Evolutionary conservation across 1,284 basidiomycete species (phyloP), one percentile per base, ranked within the genome.

Genomic region (Clitocybe nebularis): DNA sequence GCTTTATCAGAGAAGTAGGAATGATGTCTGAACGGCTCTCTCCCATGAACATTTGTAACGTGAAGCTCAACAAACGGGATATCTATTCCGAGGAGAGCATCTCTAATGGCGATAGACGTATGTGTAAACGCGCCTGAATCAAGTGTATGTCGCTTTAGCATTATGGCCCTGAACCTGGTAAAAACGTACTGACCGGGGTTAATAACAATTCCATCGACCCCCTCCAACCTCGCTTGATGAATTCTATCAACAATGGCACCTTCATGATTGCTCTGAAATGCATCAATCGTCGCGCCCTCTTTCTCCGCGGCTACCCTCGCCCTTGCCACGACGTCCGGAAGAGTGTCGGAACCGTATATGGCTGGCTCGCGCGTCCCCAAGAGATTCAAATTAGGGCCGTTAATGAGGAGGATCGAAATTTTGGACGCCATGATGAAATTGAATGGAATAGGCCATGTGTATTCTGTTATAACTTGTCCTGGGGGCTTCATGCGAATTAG

Each of bases 191-290:
- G 21, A 52, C 51, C 51, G 9, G 53, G 36, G 37, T 55, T 55
- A 10, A 55, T 51, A 7, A 55, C 46, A 19, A 55, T 48, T 19
- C 39, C 53, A 11, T 47, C 47, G 9, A 55, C 48, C 2, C 52
- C 52, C 2, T 55, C 50, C 5, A 13, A 14, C 33, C 39, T 44
- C 10, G 50, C 54, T 13, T 49, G 50, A 0, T 55, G 54, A 21
- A 55, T 55, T 7, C 54, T 46, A 40, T 55, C 52, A 10, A 55
- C 47, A 21, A 55, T 53, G 5, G 44, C 50, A 21, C 52, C 54
- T 30, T 55, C 52, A 33, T 55, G 54, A 36, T 54, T 55, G 39
- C 50, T 53, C 46, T 55, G 54, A 24, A 54, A 55, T 4, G 47
- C 54, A 3, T 35, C 39, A 13, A 55, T 32, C 1, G 13, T 36